Evolutionary conservation across 2,329 filamentous ascomycete genomes (phyloP), one percentile per base, ranked within the genome.

Genomic region (Byssothecium circinans): DNA sequence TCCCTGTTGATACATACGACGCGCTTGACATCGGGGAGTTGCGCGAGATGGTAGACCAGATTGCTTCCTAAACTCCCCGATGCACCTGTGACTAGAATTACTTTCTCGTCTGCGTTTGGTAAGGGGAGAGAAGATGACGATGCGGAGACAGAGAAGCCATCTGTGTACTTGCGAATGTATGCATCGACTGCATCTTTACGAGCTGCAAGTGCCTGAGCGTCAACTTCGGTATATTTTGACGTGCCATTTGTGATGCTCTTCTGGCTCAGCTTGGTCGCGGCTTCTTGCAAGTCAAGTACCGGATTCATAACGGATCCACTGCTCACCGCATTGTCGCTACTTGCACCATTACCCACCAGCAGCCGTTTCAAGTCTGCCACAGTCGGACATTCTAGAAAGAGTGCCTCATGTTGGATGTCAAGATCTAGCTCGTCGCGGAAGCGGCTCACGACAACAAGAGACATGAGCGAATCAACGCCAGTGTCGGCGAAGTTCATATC

Each of bases 321-420:
- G 11, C 25, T 6, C 7, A 27, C 25, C 6, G 25, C 7, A 11
- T 27, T 11, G 11, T 27, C 11, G 23, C 8, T 17, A 38, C 25
- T 35, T 34, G 43, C 32, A 58, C 64, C 65, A 36, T 47, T 65
- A 67, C 30, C 68, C 37, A 81, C 81, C 2, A 86, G 77, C 15
- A 78, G 75, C 38, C 77, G 77, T 64, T 85, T 82, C 45, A 86
- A 80, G 48, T 83, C 80, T 53, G 80, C 78, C 18, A 86, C 78
- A 2, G 80, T 81, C 2, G 78, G 74, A 61, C 82, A 81, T 50
- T 78, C 74, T 7, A 78, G 74, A 43, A 52, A 53, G 11, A 49
- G 18, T 14, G 41, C 25, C 14, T 29, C 30, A 22, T 30, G 30
- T 5, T 53, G 49, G 11, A 64, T 20, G 6, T 62, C 60, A 14